phyloP scores from a whole-genome alignment of 2,329 filamentous ascomycete genomes.

The Emydomyces testavorans region DNA sequence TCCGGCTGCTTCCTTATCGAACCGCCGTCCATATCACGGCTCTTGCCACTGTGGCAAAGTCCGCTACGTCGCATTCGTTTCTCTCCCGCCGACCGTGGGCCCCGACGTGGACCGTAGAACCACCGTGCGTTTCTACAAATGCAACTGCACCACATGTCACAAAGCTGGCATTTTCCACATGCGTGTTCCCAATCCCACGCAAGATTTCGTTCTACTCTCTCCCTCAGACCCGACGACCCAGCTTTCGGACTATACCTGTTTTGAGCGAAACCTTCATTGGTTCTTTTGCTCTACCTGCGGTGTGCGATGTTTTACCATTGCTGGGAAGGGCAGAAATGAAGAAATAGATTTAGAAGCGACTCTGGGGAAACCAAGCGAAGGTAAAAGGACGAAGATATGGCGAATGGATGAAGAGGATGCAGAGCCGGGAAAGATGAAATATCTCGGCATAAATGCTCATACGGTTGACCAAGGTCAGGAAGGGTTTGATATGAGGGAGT shows the following conservation, averaged over 20 bases:
- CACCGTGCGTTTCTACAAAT: conserved; percentile 14
- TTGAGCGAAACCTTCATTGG: conserved; percentile 2
- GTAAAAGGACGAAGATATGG: conserved; percentile 12
- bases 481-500: conserved; percentile 13
- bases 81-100: conserved; percentile 11
- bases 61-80: conserved; percentile 13
- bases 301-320: conserved; percentile 11
- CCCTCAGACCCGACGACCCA: conserved; percentile 9
- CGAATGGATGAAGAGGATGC: conserved; percentile 5
- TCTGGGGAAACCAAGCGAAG: conserved; percentile 8
- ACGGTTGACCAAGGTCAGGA: conserved; percentile 14
- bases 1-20: not conserved
- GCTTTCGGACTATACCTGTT: conserved; percentile 12
- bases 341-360: conserved; percentile 12
- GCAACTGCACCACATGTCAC: conserved; percentile 15
- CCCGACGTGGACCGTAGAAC: conserved; percentile 1
- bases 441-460: conserved; percentile 13
- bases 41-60: conserved; percentile 15
- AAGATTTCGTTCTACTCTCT: conserved; percentile 13
- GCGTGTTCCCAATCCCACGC: conserved; percentile 12
- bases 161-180: conserved; percentile 14
- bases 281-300: conserved; percentile 13
- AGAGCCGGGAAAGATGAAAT: not conserved
- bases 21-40: conserved; percentile 10
- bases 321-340: conserved; percentile 6